These are phyloP conservation scores for Periconia sp. DNA, from an alignment of 2,329 filamentous ascomycete species.

Conservation along the genomic window DNA sequence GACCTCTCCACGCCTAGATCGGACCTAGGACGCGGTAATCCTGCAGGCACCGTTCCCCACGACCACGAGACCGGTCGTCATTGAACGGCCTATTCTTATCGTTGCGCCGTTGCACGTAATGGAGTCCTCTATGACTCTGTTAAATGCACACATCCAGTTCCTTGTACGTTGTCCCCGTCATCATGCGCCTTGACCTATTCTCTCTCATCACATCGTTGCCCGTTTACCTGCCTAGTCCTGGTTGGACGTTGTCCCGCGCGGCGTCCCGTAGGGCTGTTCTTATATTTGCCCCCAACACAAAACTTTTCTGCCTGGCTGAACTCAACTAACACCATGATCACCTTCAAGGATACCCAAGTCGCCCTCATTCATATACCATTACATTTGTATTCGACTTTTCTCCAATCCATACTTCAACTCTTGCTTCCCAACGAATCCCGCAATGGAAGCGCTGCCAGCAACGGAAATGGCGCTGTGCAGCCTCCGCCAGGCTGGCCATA, in stretches of 20 bases:
- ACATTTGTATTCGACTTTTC: slow-evolving; percentile 74
- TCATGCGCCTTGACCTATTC: slow-evolving; percentile 28
- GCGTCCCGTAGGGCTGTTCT: slow-evolving; percentile 34
- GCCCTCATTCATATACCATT: slow-evolving; percentile 91
- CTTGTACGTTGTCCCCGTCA: slow-evolving; percentile 48
- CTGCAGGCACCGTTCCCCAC: slow-evolving; percentile 35
- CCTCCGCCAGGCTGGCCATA: slow-evolving; percentile 52
- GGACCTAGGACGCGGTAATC: slow-evolving; percentile 17
- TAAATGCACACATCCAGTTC: slow-evolving; percentile 57
- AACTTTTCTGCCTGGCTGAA: slow-evolving; percentile 24
- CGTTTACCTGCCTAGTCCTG: slow-evolving; percentile 28
- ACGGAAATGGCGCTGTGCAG: slow-evolving; percentile 39
- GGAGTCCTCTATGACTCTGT: slow-evolving; percentile 53
- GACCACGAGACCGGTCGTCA: slow-evolving; percentile 35
- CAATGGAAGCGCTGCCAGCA: slow-evolving; percentile 24
- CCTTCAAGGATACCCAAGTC: slow-evolving; percentile 77
- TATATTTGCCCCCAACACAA: slow-evolving; percentile 38
- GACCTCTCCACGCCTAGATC: slow-evolving; percentile 26
- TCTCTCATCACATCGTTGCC: slow-evolving; percentile 20
- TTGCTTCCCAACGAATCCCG: slow-evolving; percentile 69
- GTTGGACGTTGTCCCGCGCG: slow-evolving; percentile 31
- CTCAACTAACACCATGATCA: slow-evolving; percentile 44
- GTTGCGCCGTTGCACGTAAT: slow-evolving; percentile 38
- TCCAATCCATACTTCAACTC: slow-evolving; percentile 86
- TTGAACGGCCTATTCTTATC: slow-evolving; percentile 41